Percentiles rank a stretch among this genome's conserved stretches.
These are phyloP conservation scores for Wickerhamomyces sydowiorum DNA, from an alignment of 805 yeast species.

Conservation along the genomic window DNA sequence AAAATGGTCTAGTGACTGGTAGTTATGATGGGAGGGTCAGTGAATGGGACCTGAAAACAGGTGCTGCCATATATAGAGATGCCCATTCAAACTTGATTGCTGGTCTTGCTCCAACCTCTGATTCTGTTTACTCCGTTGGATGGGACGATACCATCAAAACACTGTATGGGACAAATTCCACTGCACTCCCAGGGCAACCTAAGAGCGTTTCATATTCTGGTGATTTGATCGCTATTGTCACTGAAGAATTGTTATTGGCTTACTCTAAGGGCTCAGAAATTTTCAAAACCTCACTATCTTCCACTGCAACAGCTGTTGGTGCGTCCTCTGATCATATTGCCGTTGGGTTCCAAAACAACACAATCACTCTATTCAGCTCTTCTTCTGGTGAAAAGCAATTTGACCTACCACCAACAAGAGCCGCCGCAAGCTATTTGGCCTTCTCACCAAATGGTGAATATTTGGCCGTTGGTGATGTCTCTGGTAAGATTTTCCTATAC, in stretches of 20 bases:
- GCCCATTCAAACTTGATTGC: conserved; percentile 66
- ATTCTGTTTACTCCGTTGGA: conserved; percentile 49
- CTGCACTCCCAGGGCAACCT: conserved; percentile 44
- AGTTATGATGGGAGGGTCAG: conserved; percentile 76
- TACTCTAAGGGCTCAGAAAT: conserved; percentile 28
- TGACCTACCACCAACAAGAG: conserved; percentile 42
- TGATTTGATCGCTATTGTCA: conserved; percentile 31
- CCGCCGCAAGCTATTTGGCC: conserved; percentile 56
- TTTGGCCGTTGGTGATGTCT: conserved; percentile 79
- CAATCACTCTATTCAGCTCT: conserved; percentile 34
- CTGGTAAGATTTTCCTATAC: conserved; percentile 82
- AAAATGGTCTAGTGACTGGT: conserved; percentile 46
- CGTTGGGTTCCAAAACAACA: conserved; percentile 39
- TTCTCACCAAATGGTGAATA: conserved; percentile 65
- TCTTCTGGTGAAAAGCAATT: conserved; percentile 17
- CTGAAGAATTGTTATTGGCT: conserved; percentile 30
- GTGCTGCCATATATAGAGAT: conserved; percentile 31
- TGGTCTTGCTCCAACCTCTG: conserved; percentile 33
- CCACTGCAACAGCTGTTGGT: conserved; percentile 41
- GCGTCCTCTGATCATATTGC: conserved; percentile 38
- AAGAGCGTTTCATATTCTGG: conserved; percentile 34
- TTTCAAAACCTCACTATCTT: conserved; percentile 26
- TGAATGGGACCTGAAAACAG: conserved; percentile 44
- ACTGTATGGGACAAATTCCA: conserved; percentile 23
- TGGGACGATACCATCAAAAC: conserved; percentile 81